Evolutionary conservation across 208 protist genomes (phyloP).

Genomic region (Spongospora subterranea): DNA sequence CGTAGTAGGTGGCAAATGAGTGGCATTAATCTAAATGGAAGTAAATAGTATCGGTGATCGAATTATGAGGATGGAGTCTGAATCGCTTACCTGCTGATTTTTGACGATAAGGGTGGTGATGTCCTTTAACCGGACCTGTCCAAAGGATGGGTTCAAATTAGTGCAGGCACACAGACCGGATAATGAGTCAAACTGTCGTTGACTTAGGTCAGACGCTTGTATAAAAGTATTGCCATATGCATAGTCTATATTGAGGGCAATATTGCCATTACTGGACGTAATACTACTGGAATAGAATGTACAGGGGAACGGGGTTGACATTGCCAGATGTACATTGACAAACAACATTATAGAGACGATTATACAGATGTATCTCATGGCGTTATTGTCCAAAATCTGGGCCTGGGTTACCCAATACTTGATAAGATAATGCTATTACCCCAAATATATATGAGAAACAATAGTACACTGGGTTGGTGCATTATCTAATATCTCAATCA

Average conservation of each 20-base stretch:
- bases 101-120: neutral
- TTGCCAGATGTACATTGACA: too few relatives aligned
- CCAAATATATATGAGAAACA: too few relatives aligned
- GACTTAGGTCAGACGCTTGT: neutral
- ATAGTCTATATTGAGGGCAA: neutral
- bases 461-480: too few relatives aligned
- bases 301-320: too few relatives aligned
- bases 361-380: too few relatives aligned
- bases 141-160: neutral
- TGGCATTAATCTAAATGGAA: neutral
- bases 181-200: neutral
- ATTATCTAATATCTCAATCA: too few relatives aligned
- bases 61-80: neutral
- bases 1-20: neutral
- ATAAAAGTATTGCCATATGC: neutral
- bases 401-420: too few relatives aligned
- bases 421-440: too few relatives aligned
- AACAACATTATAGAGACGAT: too few relatives aligned
- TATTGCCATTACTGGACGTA: too few relatives aligned
- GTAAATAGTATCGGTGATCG: neutral
- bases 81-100: neutral
- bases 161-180: neutral
- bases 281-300: too few relatives aligned
- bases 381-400: too few relatives aligned
- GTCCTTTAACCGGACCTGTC: neutral